A percentile compares a stretch with the other conserved stretches of the same genome.
phyloP scores from a whole-genome alignment of 2,329 filamentous ascomycete genomes.

The Aureobasidium sp. region DNA sequence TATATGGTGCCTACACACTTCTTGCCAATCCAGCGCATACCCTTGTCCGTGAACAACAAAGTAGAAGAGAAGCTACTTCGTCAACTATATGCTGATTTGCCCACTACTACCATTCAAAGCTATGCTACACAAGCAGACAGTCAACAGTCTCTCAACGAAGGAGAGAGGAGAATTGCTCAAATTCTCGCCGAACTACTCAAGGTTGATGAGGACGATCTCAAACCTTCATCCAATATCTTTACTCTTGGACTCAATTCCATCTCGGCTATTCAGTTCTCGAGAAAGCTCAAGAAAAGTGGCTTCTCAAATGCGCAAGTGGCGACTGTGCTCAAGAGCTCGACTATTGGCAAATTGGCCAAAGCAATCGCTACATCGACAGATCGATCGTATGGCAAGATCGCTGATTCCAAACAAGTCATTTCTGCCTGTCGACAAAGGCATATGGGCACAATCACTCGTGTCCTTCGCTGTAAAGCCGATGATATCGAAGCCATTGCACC shows the following conservation, averaged over 20 bases:
- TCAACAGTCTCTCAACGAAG: conserved; percentile 27
- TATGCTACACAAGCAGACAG: conserved; percentile 23
- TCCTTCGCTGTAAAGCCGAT: conserved; percentile 44
- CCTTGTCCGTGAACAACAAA: conserved; percentile 85
- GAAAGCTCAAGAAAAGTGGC: conserved; percentile 56
- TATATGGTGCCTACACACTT: conserved; percentile 93
- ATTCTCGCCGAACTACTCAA: conserved; percentile 50
- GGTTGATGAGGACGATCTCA: conserved; percentile 39
- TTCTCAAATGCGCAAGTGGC: conserved; percentile 57
- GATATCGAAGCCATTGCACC: conserved; percentile 69
- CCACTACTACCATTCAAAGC: conserved; percentile 54
- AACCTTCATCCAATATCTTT: conserved; percentile 62
- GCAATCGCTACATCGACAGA: conserved; percentile 23
- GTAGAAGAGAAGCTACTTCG: conserved; percentile 67
- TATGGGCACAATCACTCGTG: conserved; percentile 44
- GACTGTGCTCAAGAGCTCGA: conserved; percentile 54
- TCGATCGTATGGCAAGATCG: conserved; percentile 25
- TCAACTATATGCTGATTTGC: conserved; percentile 56
- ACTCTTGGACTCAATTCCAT: conserved; percentile 87
- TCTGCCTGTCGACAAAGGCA: conserved; percentile 59
- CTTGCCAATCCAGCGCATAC: conserved; percentile 62
- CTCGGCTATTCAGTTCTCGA: conserved; percentile 65
- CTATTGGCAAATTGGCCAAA: conserved; percentile 35
- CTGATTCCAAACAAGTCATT: conserved; percentile 53
- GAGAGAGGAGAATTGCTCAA: conserved; percentile 44